Base-by-base conservation (phyloP, 1,139 yeast species). In the Saccharomyces uvarum region DNA sequence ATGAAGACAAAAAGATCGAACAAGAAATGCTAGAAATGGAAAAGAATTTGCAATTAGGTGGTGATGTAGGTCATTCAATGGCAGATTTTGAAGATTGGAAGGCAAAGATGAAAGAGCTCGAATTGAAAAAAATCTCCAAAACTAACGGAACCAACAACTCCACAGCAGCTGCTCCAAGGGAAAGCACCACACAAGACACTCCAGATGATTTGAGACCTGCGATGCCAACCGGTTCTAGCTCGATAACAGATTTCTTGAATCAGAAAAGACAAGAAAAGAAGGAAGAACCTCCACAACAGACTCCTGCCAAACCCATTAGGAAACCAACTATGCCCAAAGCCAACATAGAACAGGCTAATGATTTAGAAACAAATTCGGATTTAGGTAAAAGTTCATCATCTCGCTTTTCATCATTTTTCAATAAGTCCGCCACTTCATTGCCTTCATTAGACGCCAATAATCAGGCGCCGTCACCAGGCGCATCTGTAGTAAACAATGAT, bases 41-140 rank as follows among this genome's bases (percentile, higher is more conserved):
- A 47, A 51, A 29, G 54, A 52, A 29, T 50, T 41, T 47, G 53
- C 56, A 27, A 51, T 47, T 24, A 51, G 52, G 69, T 54, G 70
- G 65, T 26, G 68, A 70, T 52, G 68, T 74, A 54, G 70, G 77
- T 69, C 82, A 79, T 57, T 78, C 87, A 1, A 84, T 84, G 21
- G 83, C 82, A 53, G 93, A 85, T 63, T 86, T 86, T 64, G 95
- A 86, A 67, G 76, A 77, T 58, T 86, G 90, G 88, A 84, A 83
- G 68, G 74, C 79, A 51, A 77, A 77, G 63, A 80, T 82, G 83
- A 79, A 78, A 60, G 73, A 75, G 52, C 80, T 82, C 64, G 86
- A 83, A 53, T 76, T 77, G 50, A 77, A 74, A 57, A 77, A 77
- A 29, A 13, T 84, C 82, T 21, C 83, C 82, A 55, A 90, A 84